phyloP scores from a whole-genome alignment of 495 filamentous ascomycete species.

The Aeminium ludgeri region DNA sequence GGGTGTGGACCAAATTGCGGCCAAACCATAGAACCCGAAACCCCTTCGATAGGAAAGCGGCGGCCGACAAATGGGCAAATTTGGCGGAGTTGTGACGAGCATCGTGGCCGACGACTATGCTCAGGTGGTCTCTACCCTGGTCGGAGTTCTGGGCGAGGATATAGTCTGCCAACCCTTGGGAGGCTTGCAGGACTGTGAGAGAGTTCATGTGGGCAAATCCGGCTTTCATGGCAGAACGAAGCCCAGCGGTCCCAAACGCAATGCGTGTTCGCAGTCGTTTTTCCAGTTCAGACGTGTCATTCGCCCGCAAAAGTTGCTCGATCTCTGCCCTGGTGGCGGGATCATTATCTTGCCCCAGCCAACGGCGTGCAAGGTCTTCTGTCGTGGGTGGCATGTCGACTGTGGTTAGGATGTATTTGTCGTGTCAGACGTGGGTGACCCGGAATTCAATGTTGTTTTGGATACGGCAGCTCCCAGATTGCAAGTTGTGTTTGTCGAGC shows the following conservation, averaged over 20 bases:
- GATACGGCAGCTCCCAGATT: too few relatives aligned
- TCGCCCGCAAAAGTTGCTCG: conserved; percentile 32
- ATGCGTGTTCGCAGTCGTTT: conserved; percentile 41
- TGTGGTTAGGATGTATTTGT: too few relatives aligned
- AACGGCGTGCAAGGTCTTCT: conserved; percentile 30
- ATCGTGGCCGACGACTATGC: conserved; percentile 50
- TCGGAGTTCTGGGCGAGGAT: conserved; percentile 23
- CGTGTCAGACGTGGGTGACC: too few relatives aligned
- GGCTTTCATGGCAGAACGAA: conserved; percentile 52
- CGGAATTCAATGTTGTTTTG: too few relatives aligned
- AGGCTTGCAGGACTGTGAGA: conserved; percentile 54
- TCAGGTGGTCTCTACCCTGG: conserved; percentile 20
- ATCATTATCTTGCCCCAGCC: conserved; percentile 52
- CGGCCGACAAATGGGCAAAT: conserved; percentile 47
- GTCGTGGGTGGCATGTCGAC: conserved; percentile 5
- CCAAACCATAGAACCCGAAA: conserved; percentile 48
- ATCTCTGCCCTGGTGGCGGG: conserved; percentile 42
- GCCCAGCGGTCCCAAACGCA: conserved; percentile 53
- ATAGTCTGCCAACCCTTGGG: conserved; percentile 52
- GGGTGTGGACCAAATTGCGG: conserved; percentile 37
- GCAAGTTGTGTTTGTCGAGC: too few relatives aligned
- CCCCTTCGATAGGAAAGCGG: conserved; percentile 43
- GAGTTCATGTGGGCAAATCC: conserved; percentile 56
- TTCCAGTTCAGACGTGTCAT: conserved; percentile 37
- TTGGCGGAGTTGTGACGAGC: conserved; percentile 48